These are phyloP conservation scores for Cladosporium halotolerans DNA, from an alignment of 2,329 filamentous ascomycete genomes.

Conservation along the genomic window DNA sequence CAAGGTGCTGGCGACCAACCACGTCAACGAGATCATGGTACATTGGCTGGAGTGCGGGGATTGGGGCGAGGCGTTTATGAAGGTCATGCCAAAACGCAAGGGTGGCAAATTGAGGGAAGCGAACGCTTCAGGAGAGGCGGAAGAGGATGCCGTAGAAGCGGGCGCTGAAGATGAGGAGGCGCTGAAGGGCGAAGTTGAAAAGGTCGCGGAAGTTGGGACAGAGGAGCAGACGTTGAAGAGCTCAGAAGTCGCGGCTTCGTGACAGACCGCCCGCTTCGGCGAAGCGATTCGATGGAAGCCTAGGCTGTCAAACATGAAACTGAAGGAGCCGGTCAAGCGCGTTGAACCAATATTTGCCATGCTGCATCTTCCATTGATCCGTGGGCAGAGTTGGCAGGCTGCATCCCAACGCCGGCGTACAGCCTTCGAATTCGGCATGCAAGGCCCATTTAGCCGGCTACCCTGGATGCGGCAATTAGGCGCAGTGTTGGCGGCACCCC, in stretches of 20 bases:
- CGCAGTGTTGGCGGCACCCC: too few relatives aligned
- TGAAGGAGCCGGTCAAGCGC: too few relatives aligned
- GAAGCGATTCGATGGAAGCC: background rate
- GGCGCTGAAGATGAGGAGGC: conserved; percentile 13
- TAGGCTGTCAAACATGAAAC: too few relatives aligned
- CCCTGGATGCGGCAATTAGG: too few relatives aligned
- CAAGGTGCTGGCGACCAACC: conserved; percentile 84
- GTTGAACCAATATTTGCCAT: too few relatives aligned
- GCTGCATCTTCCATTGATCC: too few relatives aligned
- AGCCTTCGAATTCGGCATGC: too few relatives aligned
- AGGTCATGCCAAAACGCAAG: conserved; percentile 86
- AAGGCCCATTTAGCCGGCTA: too few relatives aligned
- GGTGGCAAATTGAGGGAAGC: conserved; percentile 59
- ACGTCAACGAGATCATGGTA: conserved; percentile 95
- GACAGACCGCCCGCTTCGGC: background rate
- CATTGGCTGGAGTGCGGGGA: conserved; percentile 84
- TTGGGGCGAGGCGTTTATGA: conserved; percentile 84
- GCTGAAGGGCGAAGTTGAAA: conserved; percentile 1
- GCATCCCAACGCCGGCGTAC: too few relatives aligned
- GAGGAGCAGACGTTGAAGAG: background rate
- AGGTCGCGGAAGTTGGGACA: background rate
- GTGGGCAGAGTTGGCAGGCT: too few relatives aligned
- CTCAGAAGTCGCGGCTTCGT: background rate
- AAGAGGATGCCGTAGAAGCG: conserved; percentile 12
- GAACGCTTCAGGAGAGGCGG: conserved; percentile 12